A percentile compares a stretch with the other conserved stretches of the same genome.
Conservation (phyloP, 352 stramenopile species). For the Phytopythium kandeliae region DNA sequence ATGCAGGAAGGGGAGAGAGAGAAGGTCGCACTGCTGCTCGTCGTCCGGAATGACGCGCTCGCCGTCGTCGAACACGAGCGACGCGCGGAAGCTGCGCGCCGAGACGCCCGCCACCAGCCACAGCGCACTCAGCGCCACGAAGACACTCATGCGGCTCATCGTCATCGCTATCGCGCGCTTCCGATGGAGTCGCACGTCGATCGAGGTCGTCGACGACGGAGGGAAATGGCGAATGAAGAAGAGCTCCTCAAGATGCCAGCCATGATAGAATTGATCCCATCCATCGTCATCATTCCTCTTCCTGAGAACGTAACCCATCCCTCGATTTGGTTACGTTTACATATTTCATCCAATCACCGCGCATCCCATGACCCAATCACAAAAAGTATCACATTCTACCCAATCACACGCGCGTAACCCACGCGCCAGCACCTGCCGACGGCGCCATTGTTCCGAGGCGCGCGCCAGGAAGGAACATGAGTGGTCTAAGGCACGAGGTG, state of each 20-base stretch:
- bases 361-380: not conserved
- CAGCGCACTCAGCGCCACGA: constrained; percentile 4
- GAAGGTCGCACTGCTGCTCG: constrained; percentile 1
- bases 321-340: not conserved
- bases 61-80: constrained; percentile 2
- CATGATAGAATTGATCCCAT: too few species aligned
- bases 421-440: not conserved
- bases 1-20: not conserved
- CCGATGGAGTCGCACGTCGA: too few species aligned
- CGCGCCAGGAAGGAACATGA: too few species aligned
- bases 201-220: too few species aligned
- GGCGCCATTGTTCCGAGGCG: not conserved
- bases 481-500: constrained; percentile 39
- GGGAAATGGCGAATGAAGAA: too few species aligned
- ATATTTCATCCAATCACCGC: not conserved
- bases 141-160: not conserved
- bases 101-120: not conserved
- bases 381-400: not conserved
- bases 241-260: not conserved
- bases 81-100: constrained; percentile 5
- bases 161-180: too few species aligned
- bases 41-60: not conserved
- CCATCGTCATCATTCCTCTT: not conserved
- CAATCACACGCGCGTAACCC: not conserved
- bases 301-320: not conserved